Conservation (phyloP, 208 protist species). For the Acanthamoeba quina region DNA sequence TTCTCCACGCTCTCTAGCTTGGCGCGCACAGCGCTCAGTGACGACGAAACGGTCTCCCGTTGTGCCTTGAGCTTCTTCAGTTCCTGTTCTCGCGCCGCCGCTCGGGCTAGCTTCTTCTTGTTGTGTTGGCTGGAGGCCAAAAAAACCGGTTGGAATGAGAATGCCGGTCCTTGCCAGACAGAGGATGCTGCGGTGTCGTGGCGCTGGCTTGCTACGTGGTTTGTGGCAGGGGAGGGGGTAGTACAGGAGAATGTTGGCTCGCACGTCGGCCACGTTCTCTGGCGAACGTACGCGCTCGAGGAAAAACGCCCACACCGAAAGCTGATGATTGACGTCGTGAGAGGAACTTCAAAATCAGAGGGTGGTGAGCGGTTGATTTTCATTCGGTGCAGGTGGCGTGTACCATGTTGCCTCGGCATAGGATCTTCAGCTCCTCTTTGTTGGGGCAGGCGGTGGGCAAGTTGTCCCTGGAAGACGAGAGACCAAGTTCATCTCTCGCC, state of each 20-base stretch:
- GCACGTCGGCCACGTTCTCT: neutral
- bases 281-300: constrained; percentile 21
- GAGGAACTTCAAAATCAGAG: too few relatives aligned
- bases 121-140: neutral
- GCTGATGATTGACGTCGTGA: neutral
- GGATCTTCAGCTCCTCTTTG: constrained; percentile 24
- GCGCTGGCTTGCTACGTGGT: neutral
- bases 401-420: constrained; percentile 22
- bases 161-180: neutral
- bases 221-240: neutral
- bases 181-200: too few relatives aligned
- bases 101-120: neutral
- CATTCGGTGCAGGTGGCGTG: neutral
- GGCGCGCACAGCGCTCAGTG: neutral
- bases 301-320: constrained; percentile 10
- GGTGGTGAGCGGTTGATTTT: too few relatives aligned
- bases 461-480: neutral
- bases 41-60: neutral
- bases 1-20: constrained; percentile 3
- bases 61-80: neutral
- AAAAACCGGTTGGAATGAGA: neutral
- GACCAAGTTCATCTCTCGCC: neutral
- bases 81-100: neutral
- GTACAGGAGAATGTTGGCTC: constrained; percentile 4
- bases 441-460: neutral